Percentiles rank a stretch among this genome's conserved stretches.
Conservation (phyloP, 441 rosid genomes). For the Kokia cookei region DNA sequence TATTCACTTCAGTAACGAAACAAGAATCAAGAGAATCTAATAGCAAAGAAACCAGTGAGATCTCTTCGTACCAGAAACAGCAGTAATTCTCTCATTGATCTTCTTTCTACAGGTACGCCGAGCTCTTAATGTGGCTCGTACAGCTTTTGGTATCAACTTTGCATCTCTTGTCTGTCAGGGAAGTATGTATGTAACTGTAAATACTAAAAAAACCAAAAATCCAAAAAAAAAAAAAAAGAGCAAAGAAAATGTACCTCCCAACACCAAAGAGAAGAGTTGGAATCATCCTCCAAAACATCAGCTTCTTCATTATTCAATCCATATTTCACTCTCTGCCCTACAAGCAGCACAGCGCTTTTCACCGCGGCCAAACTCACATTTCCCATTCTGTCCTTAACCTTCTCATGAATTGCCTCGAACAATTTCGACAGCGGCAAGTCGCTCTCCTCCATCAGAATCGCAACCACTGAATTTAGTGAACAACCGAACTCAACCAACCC, state of each 20-base stretch:
- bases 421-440: slow-evolving; percentile 32
- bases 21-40: neutral
- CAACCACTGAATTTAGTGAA: slow-evolving; percentile 41
- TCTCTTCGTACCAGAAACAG: slow-evolving; percentile 53
- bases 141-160: slow-evolving; percentile 56
- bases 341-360: slow-evolving; percentile 5
- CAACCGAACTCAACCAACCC: slow-evolving; percentile 21
- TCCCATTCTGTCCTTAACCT: slow-evolving; percentile 27
- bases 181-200: neutral
- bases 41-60: neutral
- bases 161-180: slow-evolving; percentile 60
- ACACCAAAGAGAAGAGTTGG: slow-evolving; percentile 69
- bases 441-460: slow-evolving; percentile 69
- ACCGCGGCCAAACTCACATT: slow-evolving; percentile 24
- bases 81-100: slow-evolving; percentile 77
- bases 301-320: slow-evolving; percentile 65
- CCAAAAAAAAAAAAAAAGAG: neutral
- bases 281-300: slow-evolving; percentile 73
- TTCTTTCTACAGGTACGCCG: slow-evolving; percentile 70
- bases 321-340: slow-evolving; percentile 72
- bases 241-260: slow-evolving; percentile 70
- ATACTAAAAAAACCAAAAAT: neutral
- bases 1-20: neutral
- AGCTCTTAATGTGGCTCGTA: slow-evolving; percentile 47
- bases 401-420: slow-evolving; percentile 33